phyloP scores from a whole-genome alignment of 495 filamentous ascomycete genomes.

The Corynascus novoguineensis region DNA sequence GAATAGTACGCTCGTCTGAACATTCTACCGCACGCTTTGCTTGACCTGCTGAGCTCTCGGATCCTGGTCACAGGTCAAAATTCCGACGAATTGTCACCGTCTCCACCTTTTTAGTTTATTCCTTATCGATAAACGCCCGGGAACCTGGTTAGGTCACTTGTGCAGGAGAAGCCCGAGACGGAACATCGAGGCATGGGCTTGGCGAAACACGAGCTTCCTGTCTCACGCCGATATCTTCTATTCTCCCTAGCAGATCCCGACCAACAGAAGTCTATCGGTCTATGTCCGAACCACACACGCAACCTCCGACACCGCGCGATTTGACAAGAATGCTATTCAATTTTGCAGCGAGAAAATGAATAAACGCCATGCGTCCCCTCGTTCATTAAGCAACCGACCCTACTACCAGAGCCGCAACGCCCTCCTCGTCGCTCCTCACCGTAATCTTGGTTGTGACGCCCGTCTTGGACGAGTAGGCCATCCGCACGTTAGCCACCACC shows the following conservation, averaged over 20 bases:
- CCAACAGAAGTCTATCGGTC: constrained; percentile 11
- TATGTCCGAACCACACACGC: not conserved
- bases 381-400: constrained; percentile 69
- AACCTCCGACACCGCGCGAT: constrained; percentile 8
- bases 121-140: not conserved
- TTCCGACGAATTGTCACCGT: not conserved
- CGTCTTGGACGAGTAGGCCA: constrained; percentile 88
- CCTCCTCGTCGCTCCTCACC: constrained; percentile 85
- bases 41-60: not conserved
- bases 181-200: not conserved
- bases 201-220: not conserved
- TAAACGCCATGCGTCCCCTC: constrained; percentile 24
- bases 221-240: not conserved
- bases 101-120: not conserved
- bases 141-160: not conserved
- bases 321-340: constrained; percentile 9
- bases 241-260: not conserved
- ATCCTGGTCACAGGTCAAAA: not conserved
- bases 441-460: constrained; percentile 94
- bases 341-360: constrained; percentile 12
- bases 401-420: constrained; percentile 77
- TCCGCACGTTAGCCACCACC: constrained; percentile 80
- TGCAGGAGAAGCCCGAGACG: no score
- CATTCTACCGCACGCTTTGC: not conserved
- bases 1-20: not conserved